Conservation (phyloP, 179 eudicot genomes). For the Actinidia chinensis region DNA sequence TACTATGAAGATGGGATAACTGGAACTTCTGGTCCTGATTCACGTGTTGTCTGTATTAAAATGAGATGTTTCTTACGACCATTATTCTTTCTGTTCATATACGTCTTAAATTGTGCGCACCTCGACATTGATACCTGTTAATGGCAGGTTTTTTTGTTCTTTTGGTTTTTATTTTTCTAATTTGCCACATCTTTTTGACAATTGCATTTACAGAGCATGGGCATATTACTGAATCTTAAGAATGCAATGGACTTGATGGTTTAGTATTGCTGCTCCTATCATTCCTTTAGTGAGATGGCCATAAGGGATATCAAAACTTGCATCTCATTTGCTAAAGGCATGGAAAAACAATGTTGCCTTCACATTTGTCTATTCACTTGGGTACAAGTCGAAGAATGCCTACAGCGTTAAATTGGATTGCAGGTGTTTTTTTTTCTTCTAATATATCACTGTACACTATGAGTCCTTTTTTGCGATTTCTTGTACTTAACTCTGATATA, state of each 20-base stretch:
- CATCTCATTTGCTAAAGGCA: constrained; percentile 68
- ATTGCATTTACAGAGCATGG: constrained; percentile 83
- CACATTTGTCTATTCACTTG: constrained; percentile 77
- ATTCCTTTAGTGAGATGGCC: constrained; percentile 95
- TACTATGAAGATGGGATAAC: no score
- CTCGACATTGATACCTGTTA: background rate
- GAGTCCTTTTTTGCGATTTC: no score
- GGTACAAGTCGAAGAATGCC: constrained; percentile 91
- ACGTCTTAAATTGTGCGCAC: background rate
- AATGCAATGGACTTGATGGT: constrained; percentile 89
- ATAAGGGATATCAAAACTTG: constrained; percentile 76
- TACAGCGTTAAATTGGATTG: constrained; percentile 81
- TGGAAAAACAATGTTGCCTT: constrained; percentile 94
- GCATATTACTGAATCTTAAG: constrained; percentile 84
- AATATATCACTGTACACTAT: background rate
- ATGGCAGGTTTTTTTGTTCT: background rate
- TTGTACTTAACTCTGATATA: no score
- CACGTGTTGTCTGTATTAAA: no score
- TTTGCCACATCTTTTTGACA: background rate
- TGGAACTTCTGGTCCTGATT: no score
- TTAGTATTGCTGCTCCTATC: constrained; percentile 88
- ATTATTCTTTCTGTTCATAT: background rate
- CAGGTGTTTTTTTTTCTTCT: constrained; percentile 45
- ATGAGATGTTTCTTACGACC: background rate
- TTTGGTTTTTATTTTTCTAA: background rate